Evolutionary conservation across 805 yeast genomes (phyloP), one percentile per base, ranked within the genome.

Genomic region (Nakazawaea sp.): DNA sequence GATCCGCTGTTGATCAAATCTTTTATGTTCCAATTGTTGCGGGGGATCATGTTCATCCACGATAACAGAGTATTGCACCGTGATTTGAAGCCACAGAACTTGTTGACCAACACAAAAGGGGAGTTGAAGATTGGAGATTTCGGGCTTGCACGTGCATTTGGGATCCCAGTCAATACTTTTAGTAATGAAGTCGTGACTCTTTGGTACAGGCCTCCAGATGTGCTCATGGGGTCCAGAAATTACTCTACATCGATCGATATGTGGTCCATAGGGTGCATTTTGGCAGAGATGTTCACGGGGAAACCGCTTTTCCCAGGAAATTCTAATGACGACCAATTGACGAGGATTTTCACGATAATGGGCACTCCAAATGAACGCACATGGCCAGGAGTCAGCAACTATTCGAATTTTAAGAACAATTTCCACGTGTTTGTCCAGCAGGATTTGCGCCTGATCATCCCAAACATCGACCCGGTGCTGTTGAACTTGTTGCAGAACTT

Each of bases 131-230:
- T 92, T 45, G 98, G 96, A 27, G 98, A 92, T 65, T 92, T 92
- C 57, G 98, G 98, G 26, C 71, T 92, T 41, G 97, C 97, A 0
- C 70, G 98, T 45, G 98, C 98, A 4, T 92, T 86, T 62, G 98
- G 98, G 13, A 94, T 92, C 37, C 98, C 98, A 2, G 90, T 92
- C 44, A 88, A 94, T 62, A 92, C 98, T 0, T 92, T 89, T 54
- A 86, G 96, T 16, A 92, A 90, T 59, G 98, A 92, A 58, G 97
- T 92, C 36, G 98, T 92, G 31, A 92, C 98, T 0, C 66, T 92
- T 45, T 92, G 98, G 98, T 90, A 90, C 61, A 75, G 98, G 46
- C 96, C 97, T 0, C 98, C 98, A 0, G 98, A 90, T 56, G 97
- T 92, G 21, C 66, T 92, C 36, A 70, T 92, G 53, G 98, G 98